These are phyloP conservation scores for Cystofilobasidium capitatum DNA, from an alignment of 768 basidiomycete genomes.

Conservation along the genomic window DNA sequence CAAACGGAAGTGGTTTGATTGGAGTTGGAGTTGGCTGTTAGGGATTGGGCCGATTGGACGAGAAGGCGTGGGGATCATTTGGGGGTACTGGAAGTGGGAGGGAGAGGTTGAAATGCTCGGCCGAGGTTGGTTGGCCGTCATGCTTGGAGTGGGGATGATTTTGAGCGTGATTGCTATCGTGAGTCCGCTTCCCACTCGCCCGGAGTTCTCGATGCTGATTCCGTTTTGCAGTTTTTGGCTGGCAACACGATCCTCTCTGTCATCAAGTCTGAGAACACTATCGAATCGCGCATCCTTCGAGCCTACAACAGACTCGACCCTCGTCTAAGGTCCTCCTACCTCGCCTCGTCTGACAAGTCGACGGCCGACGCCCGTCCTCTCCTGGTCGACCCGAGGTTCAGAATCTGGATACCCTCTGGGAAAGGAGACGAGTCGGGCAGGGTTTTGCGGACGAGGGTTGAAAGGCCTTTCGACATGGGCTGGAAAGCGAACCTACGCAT, in stretches of 20 bases:
- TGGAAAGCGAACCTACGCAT: neutral
- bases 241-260: neutral
- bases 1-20: neutral
- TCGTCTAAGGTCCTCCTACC: neutral
- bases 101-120: neutral
- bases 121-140: neutral
- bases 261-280: neutral
- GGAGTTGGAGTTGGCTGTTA: slow-evolving; percentile 3
- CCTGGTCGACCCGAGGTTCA: neutral
- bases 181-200: neutral
- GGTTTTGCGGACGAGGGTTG: neutral
- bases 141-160: neutral
- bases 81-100: slow-evolving; percentile 4
- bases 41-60: slow-evolving; percentile 8
- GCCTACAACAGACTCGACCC: neutral
- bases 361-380: neutral
- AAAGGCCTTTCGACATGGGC: slow-evolving; percentile 1
- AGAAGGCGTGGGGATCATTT: neutral
- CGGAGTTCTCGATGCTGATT: neutral
- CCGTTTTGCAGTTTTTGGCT: neutral
- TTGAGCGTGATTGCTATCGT: neutral
- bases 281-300: neutral
- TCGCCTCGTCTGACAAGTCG: neutral
- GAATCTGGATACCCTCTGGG: neutral
- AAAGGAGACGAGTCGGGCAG: neutral